phyloP scores from a whole-genome alignment of 768 basidiomycete genomes.

The Lentinula aciculospora region DNA sequence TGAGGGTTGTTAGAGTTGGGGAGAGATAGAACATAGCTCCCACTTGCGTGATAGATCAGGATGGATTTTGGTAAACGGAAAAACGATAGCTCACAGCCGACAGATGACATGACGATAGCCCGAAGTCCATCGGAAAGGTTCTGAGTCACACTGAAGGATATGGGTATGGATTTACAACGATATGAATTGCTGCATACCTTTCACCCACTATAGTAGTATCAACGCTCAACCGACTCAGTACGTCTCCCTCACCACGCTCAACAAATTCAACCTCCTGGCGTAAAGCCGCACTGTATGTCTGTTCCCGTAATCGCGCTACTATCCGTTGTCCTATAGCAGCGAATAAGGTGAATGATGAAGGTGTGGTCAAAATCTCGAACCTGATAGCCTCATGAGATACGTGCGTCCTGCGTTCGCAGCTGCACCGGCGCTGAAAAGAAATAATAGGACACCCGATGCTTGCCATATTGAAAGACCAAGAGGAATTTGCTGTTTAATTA shows the following conservation, averaged over 20 bases:
- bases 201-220: slow-evolving; percentile 94
- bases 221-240: slow-evolving; percentile 83
- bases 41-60: slow-evolving; percentile 37
- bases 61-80: not conserved
- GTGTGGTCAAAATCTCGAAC: slow-evolving; percentile 26
- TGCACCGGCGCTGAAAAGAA: slow-evolving; percentile 84
- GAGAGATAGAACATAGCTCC: slow-evolving; percentile 95
- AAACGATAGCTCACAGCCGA: slow-evolving; percentile 64
- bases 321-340: slow-evolving; percentile 68
- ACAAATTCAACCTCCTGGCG: slow-evolving; percentile 91
- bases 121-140: slow-evolving; percentile 78
- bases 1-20: slow-evolving; percentile 80
- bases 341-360: not conserved
- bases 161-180: slow-evolving; percentile 1
- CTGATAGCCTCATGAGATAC: slow-evolving; percentile 82
- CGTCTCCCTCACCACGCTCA: slow-evolving; percentile 90
- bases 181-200: slow-evolving; percentile 42
- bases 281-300: slow-evolving; percentile 78
- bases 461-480: slow-evolving; percentile 74
- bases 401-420: slow-evolving; percentile 79
- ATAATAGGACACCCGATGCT: slow-evolving; percentile 68
- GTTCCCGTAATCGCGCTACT: slow-evolving; percentile 79
- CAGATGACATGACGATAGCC: slow-evolving; percentile 88
- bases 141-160: slow-evolving; percentile 55
- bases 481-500: slow-evolving; percentile 57